Percentiles rank a stretch among this genome's conserved stretches.
Conservation (phyloP, 345 rosid species). For the Excoecaria agallocha region DNA sequence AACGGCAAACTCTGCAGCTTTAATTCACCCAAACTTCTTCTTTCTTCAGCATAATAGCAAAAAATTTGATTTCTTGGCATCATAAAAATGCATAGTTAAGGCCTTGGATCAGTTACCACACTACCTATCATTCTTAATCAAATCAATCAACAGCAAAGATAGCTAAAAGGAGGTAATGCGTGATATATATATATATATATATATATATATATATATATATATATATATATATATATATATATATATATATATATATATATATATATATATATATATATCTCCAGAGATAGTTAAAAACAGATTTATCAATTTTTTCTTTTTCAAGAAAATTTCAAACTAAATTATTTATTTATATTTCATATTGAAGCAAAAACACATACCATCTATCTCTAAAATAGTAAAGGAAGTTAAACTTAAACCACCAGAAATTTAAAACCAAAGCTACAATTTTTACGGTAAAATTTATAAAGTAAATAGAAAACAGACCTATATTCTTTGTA, state of each 20-base stretch:
- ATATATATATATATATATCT: neutral
- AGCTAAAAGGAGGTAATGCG: neutral
- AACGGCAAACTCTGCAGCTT: neutral
- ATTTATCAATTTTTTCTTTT: neutral
- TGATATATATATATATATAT: neutral
- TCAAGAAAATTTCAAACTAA: neutral
- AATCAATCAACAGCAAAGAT: neutral
- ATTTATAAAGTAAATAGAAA: neutral
- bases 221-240: no score
- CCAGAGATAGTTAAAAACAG: neutral
- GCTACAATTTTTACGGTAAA: neutral
- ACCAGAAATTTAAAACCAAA: neutral
- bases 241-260: no score
- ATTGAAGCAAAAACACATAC: neutral
- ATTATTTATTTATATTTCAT: neutral
- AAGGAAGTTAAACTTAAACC: neutral
- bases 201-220: no score
- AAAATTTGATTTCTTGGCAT: neutral
- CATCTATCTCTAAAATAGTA: neutral
- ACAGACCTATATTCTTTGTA: slow-evolving; percentile 81
- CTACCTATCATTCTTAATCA: neutral
- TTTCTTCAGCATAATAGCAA: no score
- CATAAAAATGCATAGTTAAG: neutral
- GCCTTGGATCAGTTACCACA: neutral
- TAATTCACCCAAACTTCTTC: neutral